Evolutionary conservation across 768 basidiomycete species (phyloP), one percentile per base, ranked within the genome.

Genomic region (Macrolepiota fuliginosa): DNA sequence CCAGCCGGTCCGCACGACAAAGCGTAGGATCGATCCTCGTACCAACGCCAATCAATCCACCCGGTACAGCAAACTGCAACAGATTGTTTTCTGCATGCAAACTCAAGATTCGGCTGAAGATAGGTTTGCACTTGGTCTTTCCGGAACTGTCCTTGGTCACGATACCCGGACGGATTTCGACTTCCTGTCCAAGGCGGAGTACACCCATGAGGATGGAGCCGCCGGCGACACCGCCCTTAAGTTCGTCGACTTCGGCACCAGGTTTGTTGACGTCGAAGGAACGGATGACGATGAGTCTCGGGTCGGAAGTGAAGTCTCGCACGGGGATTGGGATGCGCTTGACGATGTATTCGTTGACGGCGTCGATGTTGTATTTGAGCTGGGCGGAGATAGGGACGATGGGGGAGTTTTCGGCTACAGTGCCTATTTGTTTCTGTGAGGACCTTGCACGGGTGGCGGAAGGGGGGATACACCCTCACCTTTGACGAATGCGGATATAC

Each of bases 211-310:
- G 83, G 70, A 98, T 96, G 11, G 91, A 94, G 19, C 97, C 96
- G 74, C 97, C 97, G 17, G 97, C 97, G 40, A 98, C 97, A 70
- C 97, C 97, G 62, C 96, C 96, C 77, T 98, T 96, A 63, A 98
- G 83, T 46, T 99, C 97, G 67, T 96, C 91, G 3, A 98, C 95
- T 70, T 95, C 94, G 3, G 96, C 88, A 71, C 96, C 97, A 11
- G 97, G 97, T 76, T 97, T 98, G 84, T 99, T 99, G 73, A 99
- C 96, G 73, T 99, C 97, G 77, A 98, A 99, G 19, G 95, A 97
- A 66, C 96, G 94, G 75, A 99, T 99, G 73, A 98, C 96, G 72
- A 98, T 98, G 66, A 99, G 88, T 36, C 90, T 88, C 0, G 97
- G 94, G 64, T 92, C 88, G 29, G 94, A 89, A 36, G 87, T 83